A percentile compares a stretch with the other conserved stretches of the same genome.
phyloP scores from a whole-genome alignment of 306 rosid species.

The Rosa lucieae region DNA sequence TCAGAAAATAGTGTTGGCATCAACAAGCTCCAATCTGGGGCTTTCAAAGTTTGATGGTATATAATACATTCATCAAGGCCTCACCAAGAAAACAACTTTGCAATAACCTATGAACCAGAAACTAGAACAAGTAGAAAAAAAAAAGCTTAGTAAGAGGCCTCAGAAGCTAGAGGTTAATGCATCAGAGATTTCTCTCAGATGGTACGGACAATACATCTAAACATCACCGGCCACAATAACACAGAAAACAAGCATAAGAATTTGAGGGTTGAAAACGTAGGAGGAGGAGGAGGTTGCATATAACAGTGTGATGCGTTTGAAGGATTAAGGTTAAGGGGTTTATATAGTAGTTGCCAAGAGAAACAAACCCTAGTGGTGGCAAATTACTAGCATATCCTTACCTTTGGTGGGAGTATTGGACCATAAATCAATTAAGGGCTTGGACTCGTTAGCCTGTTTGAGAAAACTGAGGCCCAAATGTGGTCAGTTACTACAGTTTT shows the following conservation, averaged over 20 bases:
- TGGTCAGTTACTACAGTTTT: too few species aligned
- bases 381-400: not conserved
- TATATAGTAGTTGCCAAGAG: conserved; percentile 39
- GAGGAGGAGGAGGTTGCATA: not conserved
- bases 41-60: conserved; percentile 98
- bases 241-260: not conserved
- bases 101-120: rapidly evolving
- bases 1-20: conserved; percentile 54
- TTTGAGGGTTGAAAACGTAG: not conserved
- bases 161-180: conserved; percentile 31
- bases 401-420: not conserved
- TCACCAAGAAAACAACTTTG: not conserved
- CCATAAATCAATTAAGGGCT: not conserved
- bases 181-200: conserved; percentile 31
- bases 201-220: conserved; percentile 43
- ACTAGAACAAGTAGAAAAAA: too few species aligned
- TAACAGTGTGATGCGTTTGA: not conserved
- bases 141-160: conserved; percentile 14
- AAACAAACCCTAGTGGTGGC: conserved; percentile 18
- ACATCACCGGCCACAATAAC: conserved; percentile 44
- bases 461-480: not conserved
- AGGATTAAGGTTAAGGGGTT: not conserved
- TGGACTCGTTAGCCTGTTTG: not conserved
- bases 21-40: conserved; percentile 58
- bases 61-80: conserved; percentile 57